Evolutionary conservation across 2,329 filamentous ascomycete species (phyloP), one percentile per base, ranked within the genome.

Genomic region (Pestalotiopsis sp.): DNA sequence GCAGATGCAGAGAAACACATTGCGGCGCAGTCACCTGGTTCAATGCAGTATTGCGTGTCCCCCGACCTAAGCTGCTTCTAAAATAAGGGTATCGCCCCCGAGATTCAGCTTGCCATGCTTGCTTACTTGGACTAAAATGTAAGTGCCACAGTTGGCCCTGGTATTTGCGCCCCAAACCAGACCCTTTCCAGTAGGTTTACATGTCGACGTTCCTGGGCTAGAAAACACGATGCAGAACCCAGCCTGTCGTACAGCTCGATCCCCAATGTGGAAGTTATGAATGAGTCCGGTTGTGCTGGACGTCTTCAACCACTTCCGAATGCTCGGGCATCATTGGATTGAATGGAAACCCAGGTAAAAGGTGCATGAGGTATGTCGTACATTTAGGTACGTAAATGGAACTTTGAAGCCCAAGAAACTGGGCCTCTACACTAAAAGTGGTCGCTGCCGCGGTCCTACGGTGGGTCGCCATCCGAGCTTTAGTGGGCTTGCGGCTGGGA

Each of bases 11-110:
- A 9, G 35, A 26, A 40, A 44, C 30, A 35, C 7, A 56, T 38
- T 35, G 64, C 57, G 64, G 64, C 64, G 64, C 64, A 59, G 39
- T 58, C 22, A 55, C 9, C 22, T 44, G 17, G 38, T 24, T 24
- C 20, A 40, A 48, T 40, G 35, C 30, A 55, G 40, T 55, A 66
- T 66, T 66, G 56, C 64, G 64, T 55, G 64, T 66, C 40, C 30
- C 30, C 38, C 55, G 13, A 40, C 55, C 30, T 59, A 66, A 66
- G 55, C 56, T 66, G 22, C 24, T 66, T 30, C 64, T 35, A 66
- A 58, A 48, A 14, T 58, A 39, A 61, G 58, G 24, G 26, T 39
- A 39, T 20, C 30, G 11, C 17, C 30, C 58, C 58, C 26, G 20
- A 26, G 10, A 5, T 61, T 39, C 58, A 61, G 58, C 58, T 61